Evolutionary conservation across 2,329 filamentous ascomycete genomes (phyloP).

Genomic region (Rasamsonia emersonii): DNA sequence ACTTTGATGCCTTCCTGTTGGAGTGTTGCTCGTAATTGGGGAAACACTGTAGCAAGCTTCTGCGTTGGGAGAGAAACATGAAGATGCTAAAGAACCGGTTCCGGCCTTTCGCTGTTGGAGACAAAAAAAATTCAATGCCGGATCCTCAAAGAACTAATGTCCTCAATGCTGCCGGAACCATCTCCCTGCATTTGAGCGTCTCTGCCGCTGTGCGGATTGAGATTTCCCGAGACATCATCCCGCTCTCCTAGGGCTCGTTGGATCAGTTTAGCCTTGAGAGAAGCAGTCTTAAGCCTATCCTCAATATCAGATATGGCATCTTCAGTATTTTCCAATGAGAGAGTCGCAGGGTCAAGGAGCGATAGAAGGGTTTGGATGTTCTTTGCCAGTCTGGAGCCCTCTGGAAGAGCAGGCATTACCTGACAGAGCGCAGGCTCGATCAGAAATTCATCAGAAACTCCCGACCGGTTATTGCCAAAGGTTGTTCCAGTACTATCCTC

Average conservation of each 20-base stretch:
- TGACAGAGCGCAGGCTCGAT: constrained; percentile 21
- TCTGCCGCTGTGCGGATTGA: constrained; percentile 20
- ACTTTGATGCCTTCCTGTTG: too few relatives aligned
- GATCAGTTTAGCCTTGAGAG: constrained; percentile 76
- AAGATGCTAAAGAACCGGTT: too few relatives aligned
- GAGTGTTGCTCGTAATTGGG: too few relatives aligned
- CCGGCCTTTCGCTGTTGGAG: too few relatives aligned
- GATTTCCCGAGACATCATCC: constrained; percentile 19
- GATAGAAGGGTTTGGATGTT: constrained; percentile 69
- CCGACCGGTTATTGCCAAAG: too few relatives aligned
- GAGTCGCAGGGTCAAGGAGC: constrained; percentile 66
- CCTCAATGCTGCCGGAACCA: constrained; percentile 39
- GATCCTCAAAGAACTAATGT: constrained; percentile 35
- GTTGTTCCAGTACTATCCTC: neutral
- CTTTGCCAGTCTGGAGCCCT: constrained; percentile 61
- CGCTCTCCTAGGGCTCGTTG: constrained; percentile 57
- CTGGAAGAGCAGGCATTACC: constrained; percentile 39
- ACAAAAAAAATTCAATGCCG: too few relatives aligned
- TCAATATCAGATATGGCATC: constrained; percentile 88
- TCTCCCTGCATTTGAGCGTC: constrained; percentile 22
- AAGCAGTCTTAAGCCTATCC: constrained; percentile 73
- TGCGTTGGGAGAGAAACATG: too few relatives aligned
- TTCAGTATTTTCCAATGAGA: constrained; percentile 76
- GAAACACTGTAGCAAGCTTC: too few relatives aligned
- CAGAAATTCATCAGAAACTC: constrained; percentile 8